Conservation (phyloP, 257 asterid genomes). For the Penstemon newberryi region DNA sequence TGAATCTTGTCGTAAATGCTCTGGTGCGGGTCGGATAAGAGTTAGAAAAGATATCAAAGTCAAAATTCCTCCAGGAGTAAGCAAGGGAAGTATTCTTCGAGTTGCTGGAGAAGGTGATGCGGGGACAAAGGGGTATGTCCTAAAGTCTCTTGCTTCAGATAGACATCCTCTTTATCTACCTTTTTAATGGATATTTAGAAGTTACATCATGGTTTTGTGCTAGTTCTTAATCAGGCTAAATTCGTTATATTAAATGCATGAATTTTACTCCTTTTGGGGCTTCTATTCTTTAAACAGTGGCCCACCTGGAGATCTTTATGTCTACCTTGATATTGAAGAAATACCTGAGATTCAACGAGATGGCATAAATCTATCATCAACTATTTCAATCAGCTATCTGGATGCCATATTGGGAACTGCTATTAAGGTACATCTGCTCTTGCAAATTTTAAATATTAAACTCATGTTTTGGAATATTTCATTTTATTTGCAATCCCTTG, state of each 20-base stretch:
- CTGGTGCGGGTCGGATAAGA: conserved; percentile 85
- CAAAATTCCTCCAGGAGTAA: conserved; percentile 98
- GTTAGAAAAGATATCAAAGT: conserved; percentile 90
- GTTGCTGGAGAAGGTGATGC: conserved; percentile 99
- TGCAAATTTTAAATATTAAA: background rate
- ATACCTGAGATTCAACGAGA: conserved; percentile 96
- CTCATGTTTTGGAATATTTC: background rate
- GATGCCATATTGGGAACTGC: conserved; percentile 91
- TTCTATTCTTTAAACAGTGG: conserved; percentile 51
- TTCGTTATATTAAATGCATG: conserved; percentile 18
- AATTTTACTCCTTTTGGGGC: conserved; percentile 20
- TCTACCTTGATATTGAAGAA: conserved; percentile 89
- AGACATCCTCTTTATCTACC: conserved; percentile 7
- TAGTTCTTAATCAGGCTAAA: conserved; percentile 24
- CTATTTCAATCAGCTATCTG: conserved; percentile 74
- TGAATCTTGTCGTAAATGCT: conserved; percentile 92
- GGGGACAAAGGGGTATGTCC: conserved; percentile 87
- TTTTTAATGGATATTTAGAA: conserved; percentile 10
- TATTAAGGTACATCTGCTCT: conserved; percentile 52
- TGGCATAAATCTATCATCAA: conserved; percentile 85
- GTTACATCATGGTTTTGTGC: background rate
- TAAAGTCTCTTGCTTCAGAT: conserved; percentile 20
- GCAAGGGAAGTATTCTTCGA: conserved; percentile 96
- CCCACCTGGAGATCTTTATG: conserved; percentile 92
- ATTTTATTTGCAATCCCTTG: background rate